These are phyloP conservation scores for Croton laevigatus DNA, from an alignment of 441 rosid species.

Conservation along the genomic window DNA sequence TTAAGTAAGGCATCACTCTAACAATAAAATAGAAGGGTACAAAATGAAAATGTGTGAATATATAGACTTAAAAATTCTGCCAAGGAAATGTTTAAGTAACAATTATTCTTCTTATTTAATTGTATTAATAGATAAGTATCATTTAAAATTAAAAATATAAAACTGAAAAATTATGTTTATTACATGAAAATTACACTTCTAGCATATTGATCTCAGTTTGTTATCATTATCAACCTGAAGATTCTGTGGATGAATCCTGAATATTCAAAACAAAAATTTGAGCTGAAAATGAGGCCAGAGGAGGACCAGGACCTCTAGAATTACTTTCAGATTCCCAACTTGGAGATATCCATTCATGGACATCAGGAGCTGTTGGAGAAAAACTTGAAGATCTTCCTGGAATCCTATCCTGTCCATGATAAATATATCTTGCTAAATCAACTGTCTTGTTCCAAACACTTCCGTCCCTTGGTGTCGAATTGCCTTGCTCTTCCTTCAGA, in stretches of 20 bases:
- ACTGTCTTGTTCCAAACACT: slow-evolving; percentile 19
- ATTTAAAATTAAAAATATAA: slow-evolving; percentile 20
- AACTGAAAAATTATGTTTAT: slow-evolving; percentile 24
- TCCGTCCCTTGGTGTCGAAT: slow-evolving; percentile 3
- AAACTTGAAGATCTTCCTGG: slow-evolving; percentile 5
- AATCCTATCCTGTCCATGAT: slow-evolving; percentile 13
- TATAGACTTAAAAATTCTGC: too few relatives aligned
- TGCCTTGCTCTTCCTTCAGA: background rate
- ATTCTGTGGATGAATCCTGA: slow-evolving; percentile 5
- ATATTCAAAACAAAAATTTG: slow-evolving; percentile 11
- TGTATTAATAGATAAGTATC: too few relatives aligned
- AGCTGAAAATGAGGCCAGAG: background rate
- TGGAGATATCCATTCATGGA: background rate
- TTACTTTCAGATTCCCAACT: too few relatives aligned
- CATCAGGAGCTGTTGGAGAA: slow-evolving; percentile 10
- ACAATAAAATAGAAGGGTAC: too few relatives aligned
- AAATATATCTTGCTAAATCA: slow-evolving; percentile 19
- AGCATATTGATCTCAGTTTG: background rate
- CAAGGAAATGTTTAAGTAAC: too few relatives aligned
- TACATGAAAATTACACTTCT: too few relatives aligned
- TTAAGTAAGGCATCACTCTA: too few relatives aligned
- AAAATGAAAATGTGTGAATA: too few relatives aligned
- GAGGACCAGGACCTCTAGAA: background rate
- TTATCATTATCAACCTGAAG: background rate
- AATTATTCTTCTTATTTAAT: too few relatives aligned